Conservation (phyloP, 805 yeast species). For the Teunomyces stri region DNA sequence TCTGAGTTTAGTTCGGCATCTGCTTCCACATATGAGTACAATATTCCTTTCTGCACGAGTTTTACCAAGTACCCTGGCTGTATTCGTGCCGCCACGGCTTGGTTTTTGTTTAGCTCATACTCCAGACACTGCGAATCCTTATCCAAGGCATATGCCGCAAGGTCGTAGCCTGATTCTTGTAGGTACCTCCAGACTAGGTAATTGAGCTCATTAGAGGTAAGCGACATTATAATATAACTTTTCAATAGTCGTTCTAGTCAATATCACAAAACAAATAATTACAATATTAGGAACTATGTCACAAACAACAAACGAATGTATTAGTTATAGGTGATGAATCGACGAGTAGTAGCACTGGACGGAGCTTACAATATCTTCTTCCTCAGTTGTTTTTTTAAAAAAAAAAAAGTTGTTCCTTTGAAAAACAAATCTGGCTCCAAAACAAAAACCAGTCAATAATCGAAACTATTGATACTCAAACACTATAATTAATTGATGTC, state of each 20-base stretch:
- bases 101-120: conserved; percentile 46
- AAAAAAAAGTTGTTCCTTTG: background rate
- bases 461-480: too few species aligned
- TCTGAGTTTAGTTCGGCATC: background rate
- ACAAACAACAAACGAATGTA: background rate
- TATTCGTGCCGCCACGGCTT: conserved; percentile 43
- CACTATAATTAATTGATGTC: background rate
- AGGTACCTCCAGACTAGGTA: conserved; percentile 90
- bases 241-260: background rate
- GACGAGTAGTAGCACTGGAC: background rate
- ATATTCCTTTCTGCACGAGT: conserved; percentile 81
- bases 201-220: conserved; percentile 81
- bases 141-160: conserved; percentile 77
- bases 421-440: background rate
- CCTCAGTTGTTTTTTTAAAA: background rate
- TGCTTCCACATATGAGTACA: conserved; percentile 45
- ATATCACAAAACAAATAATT: background rate
- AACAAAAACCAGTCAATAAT: background rate
- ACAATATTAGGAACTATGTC: background rate
- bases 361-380: background rate
- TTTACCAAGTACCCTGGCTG: conserved; percentile 82
- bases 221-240: conserved; percentile 51
- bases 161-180: conserved; percentile 78
- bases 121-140: conserved; percentile 65
- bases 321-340: too few species aligned